Evolutionary conservation across 2,329 filamentous ascomycete species (phyloP).

Genomic region (Pseudogymnoascus sp.): DNA sequence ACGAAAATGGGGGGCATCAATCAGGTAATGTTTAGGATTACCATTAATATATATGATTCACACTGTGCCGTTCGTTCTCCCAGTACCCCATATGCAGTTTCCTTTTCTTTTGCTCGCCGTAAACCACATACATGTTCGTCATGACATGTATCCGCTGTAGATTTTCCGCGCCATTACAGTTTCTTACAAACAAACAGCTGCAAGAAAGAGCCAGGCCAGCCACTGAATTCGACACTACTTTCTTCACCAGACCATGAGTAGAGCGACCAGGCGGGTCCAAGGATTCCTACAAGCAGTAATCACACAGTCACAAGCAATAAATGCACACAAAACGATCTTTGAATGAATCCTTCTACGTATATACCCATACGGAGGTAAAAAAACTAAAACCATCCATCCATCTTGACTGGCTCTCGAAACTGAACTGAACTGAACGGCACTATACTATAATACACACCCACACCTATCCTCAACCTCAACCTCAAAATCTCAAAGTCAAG

Average conservation of each 20-base stretch:
- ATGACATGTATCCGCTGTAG: background rate
- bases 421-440: background rate
- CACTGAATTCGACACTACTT: too few species aligned
- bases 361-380: background rate
- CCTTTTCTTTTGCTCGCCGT: background rate
- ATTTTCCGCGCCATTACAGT: too few species aligned
- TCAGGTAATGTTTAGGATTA: too few species aligned
- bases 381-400: background rate
- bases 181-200: too few species aligned
- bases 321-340: background rate
- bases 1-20: too few species aligned
- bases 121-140: background rate
- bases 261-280: too few species aligned
- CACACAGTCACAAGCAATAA: background rate
- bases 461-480: background rate
- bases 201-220: too few species aligned
- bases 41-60: background rate
- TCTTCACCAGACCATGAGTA: too few species aligned
- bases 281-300: too few species aligned
- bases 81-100: too few species aligned
- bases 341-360: background rate
- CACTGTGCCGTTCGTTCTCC: background rate
- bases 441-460: constrained; percentile 3
- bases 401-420: background rate
- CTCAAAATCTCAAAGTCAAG: background rate